Evolutionary conservation across 441 rosid genomes (phyloP).

Genomic region (Gossypium davidsonii): DNA sequence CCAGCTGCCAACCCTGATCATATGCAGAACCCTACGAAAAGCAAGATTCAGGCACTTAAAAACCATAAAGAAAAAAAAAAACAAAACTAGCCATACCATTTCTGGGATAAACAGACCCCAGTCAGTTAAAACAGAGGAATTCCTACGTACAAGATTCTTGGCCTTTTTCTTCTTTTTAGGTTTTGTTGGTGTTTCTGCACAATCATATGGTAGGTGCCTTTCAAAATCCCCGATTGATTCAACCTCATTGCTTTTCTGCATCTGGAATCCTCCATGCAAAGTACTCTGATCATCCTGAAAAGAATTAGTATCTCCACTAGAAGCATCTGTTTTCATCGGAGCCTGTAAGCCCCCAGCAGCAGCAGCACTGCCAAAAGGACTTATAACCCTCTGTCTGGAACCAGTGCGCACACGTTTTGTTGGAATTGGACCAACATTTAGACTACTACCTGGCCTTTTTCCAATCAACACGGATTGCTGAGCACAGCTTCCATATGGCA

Average conservation of each 20-base stretch:
- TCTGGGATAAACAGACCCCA: conserved; percentile 10
- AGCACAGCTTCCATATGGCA: conserved; percentile 45
- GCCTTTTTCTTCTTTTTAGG: conserved; percentile 84
- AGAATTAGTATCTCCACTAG: conserved; percentile 97
- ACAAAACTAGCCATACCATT: conserved; percentile 9
- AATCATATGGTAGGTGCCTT: conserved; percentile 63
- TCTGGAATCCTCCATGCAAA: conserved; percentile 66
- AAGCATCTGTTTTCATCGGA: conserved; percentile 73
- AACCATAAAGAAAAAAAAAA: conserved; percentile 17
- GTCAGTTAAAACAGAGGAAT: conserved; percentile 20
- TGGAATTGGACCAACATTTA: conserved; percentile 63
- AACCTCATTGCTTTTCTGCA: conserved; percentile 79
- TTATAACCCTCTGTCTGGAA: conserved; percentile 70
- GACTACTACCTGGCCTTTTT: conserved; percentile 64
- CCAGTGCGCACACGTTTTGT: conserved; percentile 92
- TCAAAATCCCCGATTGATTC: conserved; percentile 73
- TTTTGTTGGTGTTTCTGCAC: conserved; percentile 70
- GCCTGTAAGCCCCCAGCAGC: conserved; percentile 44
- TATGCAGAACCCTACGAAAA: conserved; percentile 66
- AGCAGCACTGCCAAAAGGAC: conserved; percentile 60
- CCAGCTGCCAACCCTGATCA: conserved; percentile 80
- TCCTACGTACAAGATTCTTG: conserved; percentile 48
- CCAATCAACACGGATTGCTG: conserved; percentile 50
- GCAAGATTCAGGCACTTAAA: conserved; percentile 20
- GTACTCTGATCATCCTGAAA: conserved; percentile 95